Base-by-base conservation (phyloP, 192 early-diverging fungal genomes). In the Dissophora ornata region DNA sequence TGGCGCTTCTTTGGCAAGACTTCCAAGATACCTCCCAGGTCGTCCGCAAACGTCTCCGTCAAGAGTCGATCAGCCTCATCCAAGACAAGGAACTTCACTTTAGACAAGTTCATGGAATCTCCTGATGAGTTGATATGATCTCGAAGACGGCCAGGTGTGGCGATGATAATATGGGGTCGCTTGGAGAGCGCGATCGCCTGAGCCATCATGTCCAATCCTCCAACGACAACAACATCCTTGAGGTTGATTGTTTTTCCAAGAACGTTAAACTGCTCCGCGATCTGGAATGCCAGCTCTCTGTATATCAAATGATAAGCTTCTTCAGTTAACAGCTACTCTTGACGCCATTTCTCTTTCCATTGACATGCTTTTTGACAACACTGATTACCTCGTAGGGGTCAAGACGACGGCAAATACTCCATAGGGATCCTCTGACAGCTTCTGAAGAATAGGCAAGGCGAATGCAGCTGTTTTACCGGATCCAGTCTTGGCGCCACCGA, bases 401-500 rank as follows among this genome's bases (percentile, higher is more conserved):
- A 98, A 79, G 1, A 99, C 90, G n/a, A 99, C 79, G 0, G 95
- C 96, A 85, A 95, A 99, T 2, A 97, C 88, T 22, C 98, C 98
- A 68, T 90, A 99, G 10, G 96, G 96, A 53, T 99, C 97, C 65
- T 97, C 95, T 0, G 95, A 91, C 3, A 99, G 87, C 65, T 90
- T 92, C 64, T 98, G 96, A 46, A 99, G 82, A 18, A 99, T 97
- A 0, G 98, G 98, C 11, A 98, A 73, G 6, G 98, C 98, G 87
- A 99, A 99, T 0, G 97, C 95, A 11, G 95, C 95, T 0, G 98
- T 99, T 79, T 99, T 99, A 55, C 98, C 98, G 2, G 89, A 91
- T 49, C 98, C 98, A 8, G 98, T 99, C 53, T 94, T 95, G 29
- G 98, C 97, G 16, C 91, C 91, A 32, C 96, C 98, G 49, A 99